Conservation (phyloP, 2,329 filamentous ascomycete genomes). For the Ophiostoma ulmi region DNA sequence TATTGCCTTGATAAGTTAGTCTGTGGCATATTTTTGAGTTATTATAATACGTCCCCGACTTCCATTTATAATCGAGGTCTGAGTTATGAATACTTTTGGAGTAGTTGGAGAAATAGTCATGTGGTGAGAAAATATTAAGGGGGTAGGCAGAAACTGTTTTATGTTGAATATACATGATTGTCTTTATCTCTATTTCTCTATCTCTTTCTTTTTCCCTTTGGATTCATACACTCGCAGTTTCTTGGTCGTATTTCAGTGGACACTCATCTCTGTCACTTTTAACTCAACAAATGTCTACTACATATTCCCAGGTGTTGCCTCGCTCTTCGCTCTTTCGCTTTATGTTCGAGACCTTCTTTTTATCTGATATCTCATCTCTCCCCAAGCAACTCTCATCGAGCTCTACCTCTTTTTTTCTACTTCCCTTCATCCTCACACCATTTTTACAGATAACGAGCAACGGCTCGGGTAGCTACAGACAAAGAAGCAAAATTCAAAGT, state of each 20-base stretch:
- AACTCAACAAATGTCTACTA: background rate
- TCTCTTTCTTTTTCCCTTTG: background rate
- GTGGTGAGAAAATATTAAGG: slow-evolving; percentile 1
- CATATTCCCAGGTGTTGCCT: background rate
- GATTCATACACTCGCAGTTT: background rate
- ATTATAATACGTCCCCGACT: background rate
- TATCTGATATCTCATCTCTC: background rate
- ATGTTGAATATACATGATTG: too few species aligned
- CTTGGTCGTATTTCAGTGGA: background rate
- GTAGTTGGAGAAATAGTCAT: slow-evolving; percentile 7
- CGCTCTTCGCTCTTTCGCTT: background rate
- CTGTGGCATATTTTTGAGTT: background rate
- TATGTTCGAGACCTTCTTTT: background rate
- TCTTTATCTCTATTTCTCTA: background rate
- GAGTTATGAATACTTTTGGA: background rate
- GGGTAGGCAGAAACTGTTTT: background rate
- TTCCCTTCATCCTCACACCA: background rate
- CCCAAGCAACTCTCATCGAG: too few species aligned
- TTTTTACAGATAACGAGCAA: background rate
- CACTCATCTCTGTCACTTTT: background rate
- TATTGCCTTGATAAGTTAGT: background rate
- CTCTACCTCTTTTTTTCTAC: background rate
- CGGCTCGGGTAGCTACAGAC: background rate
- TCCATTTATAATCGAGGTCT: background rate
- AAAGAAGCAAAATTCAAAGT: too few species aligned